Conservation (phyloP, 176 grass and related monocot genomes). For the Musa schizocarpa region DNA sequence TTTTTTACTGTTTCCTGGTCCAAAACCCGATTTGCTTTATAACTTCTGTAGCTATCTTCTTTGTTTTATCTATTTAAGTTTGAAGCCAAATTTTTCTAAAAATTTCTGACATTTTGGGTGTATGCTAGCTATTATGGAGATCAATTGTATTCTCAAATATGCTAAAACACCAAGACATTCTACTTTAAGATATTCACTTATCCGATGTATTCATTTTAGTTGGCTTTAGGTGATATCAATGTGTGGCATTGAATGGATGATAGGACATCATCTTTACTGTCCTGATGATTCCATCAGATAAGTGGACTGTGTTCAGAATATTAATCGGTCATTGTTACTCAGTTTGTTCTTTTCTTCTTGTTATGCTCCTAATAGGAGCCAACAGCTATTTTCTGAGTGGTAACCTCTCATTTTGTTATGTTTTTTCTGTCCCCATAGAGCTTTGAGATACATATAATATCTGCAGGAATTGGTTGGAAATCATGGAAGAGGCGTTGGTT, state of each 20-base stretch:
- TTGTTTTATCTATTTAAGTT: too few species aligned
- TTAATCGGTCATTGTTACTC: background rate
- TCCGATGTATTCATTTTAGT: background rate
- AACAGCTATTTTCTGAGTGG: background rate
- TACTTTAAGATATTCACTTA: background rate
- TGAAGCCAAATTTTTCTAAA: too few species aligned
- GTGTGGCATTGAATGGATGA: background rate
- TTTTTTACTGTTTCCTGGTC: too few species aligned
- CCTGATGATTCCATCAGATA: background rate
- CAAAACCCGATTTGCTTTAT: too few species aligned
- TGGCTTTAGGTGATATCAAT: background rate
- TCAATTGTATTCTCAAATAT: background rate
- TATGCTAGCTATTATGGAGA: background rate
- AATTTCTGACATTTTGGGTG: too few species aligned
- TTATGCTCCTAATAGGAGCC: background rate
- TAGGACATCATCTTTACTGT: too few species aligned
- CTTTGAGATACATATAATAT: background rate
- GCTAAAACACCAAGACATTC: background rate
- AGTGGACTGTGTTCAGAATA: background rate
- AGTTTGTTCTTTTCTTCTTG: background rate
- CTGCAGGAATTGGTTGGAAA: constrained; percentile 97
- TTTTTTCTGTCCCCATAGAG: background rate
- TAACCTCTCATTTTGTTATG: background rate
- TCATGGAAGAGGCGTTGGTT: constrained; percentile 99
- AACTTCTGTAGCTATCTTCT: too few species aligned